phyloP scores from a whole-genome alignment of 768 basidiomycete genomes.

The Boletus reticulatus region DNA sequence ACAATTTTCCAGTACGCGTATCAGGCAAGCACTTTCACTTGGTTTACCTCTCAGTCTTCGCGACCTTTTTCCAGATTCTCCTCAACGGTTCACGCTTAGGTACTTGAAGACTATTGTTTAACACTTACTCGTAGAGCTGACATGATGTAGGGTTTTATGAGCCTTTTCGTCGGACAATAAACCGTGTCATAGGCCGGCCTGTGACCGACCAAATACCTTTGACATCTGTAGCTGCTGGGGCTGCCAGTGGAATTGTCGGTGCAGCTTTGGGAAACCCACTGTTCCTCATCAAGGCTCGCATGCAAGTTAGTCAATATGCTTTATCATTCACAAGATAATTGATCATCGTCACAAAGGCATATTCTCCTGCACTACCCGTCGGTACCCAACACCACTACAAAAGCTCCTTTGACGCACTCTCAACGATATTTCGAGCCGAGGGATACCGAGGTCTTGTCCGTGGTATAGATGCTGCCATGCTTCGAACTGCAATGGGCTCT shows the following conservation, averaged over 20 bases:
- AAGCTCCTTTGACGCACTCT: conserved; percentile 75
- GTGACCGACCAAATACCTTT: conserved; percentile 64
- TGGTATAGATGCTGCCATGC: conserved; percentile 90
- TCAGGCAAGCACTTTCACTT: conserved; percentile 55
- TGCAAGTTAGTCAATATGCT: conserved; percentile 62
- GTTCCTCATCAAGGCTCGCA: conserved; percentile 95
- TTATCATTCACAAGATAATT: background rate
- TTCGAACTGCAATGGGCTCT: conserved; percentile 94
- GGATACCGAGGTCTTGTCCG: conserved; percentile 77
- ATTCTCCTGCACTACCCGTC: conserved; percentile 91
- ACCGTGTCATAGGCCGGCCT: conserved; percentile 62
- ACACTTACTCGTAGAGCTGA: conserved; percentile 12
- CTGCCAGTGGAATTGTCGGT: conserved; percentile 86
- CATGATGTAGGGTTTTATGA: conserved; percentile 85
- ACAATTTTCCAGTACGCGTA: conserved; percentile 69
- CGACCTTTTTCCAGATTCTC: conserved; percentile 58
- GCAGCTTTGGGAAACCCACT: conserved; percentile 84
- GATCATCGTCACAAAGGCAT: conserved; percentile 56
- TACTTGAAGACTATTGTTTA: conserved; percentile 24
- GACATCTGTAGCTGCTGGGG: conserved; percentile 85
- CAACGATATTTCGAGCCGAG: conserved; percentile 77
- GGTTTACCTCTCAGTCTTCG: background rate
- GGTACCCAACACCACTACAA: conserved; percentile 94
- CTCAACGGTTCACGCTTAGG: conserved; percentile 91
- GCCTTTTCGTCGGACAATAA: conserved; percentile 74